Evolutionary conservation across 129 eudicot species (phyloP).

Genomic region (Glebionis coronaria): DNA sequence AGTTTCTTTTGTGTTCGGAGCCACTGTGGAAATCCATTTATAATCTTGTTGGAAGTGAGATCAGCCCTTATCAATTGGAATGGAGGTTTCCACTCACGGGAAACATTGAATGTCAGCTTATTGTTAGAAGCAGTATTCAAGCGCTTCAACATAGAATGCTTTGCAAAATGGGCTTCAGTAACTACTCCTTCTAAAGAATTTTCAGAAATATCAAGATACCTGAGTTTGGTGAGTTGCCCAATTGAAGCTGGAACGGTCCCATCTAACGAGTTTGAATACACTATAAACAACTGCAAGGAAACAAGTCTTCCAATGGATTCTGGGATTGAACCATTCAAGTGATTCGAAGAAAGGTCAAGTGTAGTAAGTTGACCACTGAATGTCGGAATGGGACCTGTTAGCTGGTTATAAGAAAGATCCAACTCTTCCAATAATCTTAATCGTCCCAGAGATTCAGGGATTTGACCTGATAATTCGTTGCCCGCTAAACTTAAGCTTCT

Average conservation of each 20-base stretch:
- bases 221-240: background rate
- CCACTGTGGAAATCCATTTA: slow-evolving; percentile 26
- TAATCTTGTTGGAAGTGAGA: background rate
- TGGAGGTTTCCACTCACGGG: slow-evolving; percentile 4
- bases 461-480: background rate
- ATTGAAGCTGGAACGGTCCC: background rate
- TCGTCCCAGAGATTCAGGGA: background rate
- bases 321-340: background rate
- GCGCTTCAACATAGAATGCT: slow-evolving; percentile 1
- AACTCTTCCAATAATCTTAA: background rate
- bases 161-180: slow-evolving; percentile 8
- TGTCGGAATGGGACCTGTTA: background rate
- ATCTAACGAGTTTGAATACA: background rate
- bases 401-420: background rate
- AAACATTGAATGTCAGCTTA: slow-evolving; percentile 3
- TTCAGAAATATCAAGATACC: background rate
- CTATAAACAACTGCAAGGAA: no score
- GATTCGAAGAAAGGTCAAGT: background rate
- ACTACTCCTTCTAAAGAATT: slow-evolving; percentile 21
- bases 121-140: slow-evolving; percentile 1
- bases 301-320: background rate
- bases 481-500: background rate
- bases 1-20: slow-evolving; percentile 20
- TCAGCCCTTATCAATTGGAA: background rate
- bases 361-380: background rate